Conservation (phyloP, 441 rosid genomes). For the Biscutella laevigata region DNA sequence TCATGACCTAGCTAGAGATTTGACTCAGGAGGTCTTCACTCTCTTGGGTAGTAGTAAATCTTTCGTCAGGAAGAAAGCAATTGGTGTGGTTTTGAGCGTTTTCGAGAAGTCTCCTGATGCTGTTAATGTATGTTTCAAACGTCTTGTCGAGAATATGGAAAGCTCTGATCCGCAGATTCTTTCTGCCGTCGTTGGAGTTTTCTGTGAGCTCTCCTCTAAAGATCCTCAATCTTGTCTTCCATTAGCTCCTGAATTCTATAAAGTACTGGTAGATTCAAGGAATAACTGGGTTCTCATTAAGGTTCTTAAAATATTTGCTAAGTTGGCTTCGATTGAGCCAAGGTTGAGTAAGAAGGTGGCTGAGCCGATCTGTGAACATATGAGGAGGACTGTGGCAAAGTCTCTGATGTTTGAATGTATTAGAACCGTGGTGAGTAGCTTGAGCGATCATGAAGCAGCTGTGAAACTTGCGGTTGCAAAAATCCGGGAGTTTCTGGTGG, state of each 20-base stretch:
- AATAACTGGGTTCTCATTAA: slow-evolving; percentile 88
- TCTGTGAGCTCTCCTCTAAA: slow-evolving; percentile 59
- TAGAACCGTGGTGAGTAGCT: slow-evolving; percentile 67
- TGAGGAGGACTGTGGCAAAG: slow-evolving; percentile 82
- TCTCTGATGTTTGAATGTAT: slow-evolving; percentile 82
- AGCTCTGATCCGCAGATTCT: slow-evolving; percentile 46
- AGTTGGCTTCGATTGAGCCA: slow-evolving; percentile 68
- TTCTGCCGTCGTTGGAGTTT: slow-evolving; percentile 68
- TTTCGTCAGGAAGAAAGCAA: slow-evolving; percentile 59
- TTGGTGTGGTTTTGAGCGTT: slow-evolving; percentile 58
- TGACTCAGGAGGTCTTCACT: slow-evolving; percentile 66
- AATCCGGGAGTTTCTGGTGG: slow-evolving; percentile 60
- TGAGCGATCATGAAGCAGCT: slow-evolving; percentile 72
- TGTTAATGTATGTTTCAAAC: slow-evolving; percentile 76
- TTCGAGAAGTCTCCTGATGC: slow-evolving; percentile 78
- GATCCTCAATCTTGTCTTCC: slow-evolving; percentile 78
- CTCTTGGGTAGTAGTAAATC: slow-evolving; percentile 56
- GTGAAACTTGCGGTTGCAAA: slow-evolving; percentile 64
- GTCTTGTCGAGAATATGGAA: slow-evolving; percentile 75
- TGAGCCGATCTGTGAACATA: slow-evolving; percentile 77
- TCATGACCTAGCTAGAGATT: slow-evolving; percentile 71
- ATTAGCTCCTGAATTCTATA: slow-evolving; percentile 80
- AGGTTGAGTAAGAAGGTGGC: slow-evolving; percentile 71
- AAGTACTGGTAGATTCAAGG: slow-evolving; percentile 69
- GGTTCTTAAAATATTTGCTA: slow-evolving; percentile 72